These are phyloP conservation scores for Aspergillus asperescens DNA, from an alignment of 495 filamentous ascomycete genomes.

Conservation along the genomic window DNA sequence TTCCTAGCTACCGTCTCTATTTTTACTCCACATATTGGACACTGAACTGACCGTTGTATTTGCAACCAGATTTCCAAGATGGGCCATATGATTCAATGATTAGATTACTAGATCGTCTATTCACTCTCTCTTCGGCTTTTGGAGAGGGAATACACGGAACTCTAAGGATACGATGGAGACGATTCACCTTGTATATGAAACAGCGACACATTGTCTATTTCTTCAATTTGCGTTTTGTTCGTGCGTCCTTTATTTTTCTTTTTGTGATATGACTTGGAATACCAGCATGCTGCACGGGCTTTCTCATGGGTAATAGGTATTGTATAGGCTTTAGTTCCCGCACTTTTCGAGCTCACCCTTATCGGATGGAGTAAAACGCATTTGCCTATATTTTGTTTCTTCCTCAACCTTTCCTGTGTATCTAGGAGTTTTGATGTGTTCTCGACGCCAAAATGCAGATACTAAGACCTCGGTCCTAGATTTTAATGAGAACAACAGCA, in stretches of 20 bases:
- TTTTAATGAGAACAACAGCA: too few species aligned
- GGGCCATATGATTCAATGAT: slow-evolving; percentile 60
- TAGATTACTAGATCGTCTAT: slow-evolving; percentile 1
- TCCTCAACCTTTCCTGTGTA: too few species aligned
- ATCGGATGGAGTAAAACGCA: too few species aligned
- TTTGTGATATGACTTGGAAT: slow-evolving; percentile 1
- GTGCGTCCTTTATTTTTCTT: slow-evolving; percentile 3
- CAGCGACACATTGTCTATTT: slow-evolving; percentile 13
- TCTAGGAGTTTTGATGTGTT: not conserved
- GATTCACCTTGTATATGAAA: slow-evolving; percentile 7
- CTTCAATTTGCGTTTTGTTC: slow-evolving; percentile 5
- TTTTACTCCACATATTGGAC: not conserved
- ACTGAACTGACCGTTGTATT: slow-evolving; percentile 8
- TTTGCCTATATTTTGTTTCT: too few species aligned
- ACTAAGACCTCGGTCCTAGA: too few species aligned
- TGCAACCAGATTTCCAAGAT: slow-evolving; percentile 57
- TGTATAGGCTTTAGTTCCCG: not conserved
- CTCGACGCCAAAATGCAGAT: too few species aligned
- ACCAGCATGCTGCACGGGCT: not conserved
- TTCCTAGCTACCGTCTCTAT: not conserved
- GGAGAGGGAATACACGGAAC: not conserved
- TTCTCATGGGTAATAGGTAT: not conserved
- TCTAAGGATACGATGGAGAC: slow-evolving; percentile 1
- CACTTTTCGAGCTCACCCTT: not conserved
- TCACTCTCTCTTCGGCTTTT: not conserved